A percentile compares a stretch with the other conserved stretches of the same genome.
Evolutionary conservation across 75 land plant species (phyloP).

Genomic region (Pinus tabuliformis): DNA sequence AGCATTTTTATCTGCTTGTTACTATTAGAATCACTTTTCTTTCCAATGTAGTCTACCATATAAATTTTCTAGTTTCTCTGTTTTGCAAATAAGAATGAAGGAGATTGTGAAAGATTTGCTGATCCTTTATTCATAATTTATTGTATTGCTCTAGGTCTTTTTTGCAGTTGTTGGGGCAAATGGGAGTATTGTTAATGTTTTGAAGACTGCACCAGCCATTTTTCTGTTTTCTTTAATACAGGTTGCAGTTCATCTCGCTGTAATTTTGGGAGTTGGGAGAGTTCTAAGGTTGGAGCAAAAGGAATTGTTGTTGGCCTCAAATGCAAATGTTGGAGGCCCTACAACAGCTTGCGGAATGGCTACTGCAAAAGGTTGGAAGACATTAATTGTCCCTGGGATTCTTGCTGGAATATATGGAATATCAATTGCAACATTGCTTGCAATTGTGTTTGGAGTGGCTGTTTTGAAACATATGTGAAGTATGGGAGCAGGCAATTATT

Average conservation of each 20-base stretch:
- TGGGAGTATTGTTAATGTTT: slow-evolving; percentile 74
- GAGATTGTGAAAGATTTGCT: no score
- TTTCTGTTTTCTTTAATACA: slow-evolving; percentile 79
- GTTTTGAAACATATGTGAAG: slow-evolving; percentile 63
- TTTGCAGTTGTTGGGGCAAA: slow-evolving; percentile 90
- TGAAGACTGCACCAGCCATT: slow-evolving; percentile 82
- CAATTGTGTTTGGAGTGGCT: slow-evolving; percentile 66
- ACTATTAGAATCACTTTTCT: no score
- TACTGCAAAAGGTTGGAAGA: slow-evolving; percentile 90
- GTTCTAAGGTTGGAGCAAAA: slow-evolving; percentile 68
- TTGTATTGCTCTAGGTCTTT: slow-evolving; percentile 52
- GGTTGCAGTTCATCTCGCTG: slow-evolving; percentile 70
- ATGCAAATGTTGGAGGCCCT: slow-evolving; percentile 97
- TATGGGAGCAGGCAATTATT: neutral
- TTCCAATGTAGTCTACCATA: no score
- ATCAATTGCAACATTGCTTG: slow-evolving; percentile 87
- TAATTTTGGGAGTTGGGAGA: slow-evolving; percentile 74
- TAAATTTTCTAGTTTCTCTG: no score
- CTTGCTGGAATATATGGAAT: slow-evolving; percentile 96
- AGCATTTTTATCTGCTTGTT: no score
- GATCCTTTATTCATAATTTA: no score
- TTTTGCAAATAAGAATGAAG: no score
- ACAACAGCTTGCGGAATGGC: slow-evolving; percentile 99
- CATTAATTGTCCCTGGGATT: slow-evolving; percentile 82
- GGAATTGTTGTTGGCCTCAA: slow-evolving; percentile 78